Base-by-base conservation (phyloP, 495 filamentous ascomycete genomes). In the Paragyromitra xinjiangensis region DNA sequence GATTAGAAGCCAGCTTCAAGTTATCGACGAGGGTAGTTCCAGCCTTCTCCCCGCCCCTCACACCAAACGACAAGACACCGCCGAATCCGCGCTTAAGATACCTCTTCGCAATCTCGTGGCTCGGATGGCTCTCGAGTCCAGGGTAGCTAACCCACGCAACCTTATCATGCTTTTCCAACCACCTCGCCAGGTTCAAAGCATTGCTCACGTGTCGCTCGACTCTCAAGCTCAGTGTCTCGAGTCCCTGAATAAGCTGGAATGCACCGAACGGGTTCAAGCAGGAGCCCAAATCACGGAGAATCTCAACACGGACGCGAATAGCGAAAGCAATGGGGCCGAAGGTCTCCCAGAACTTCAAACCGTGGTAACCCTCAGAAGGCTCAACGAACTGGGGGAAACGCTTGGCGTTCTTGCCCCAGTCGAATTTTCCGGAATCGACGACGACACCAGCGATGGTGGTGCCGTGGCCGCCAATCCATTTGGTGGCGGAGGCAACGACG, bases 381-480 rank as follows among this genome's bases (percentile, higher is more conserved):
- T 99, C 93, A 56, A 92, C 90, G 85, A 99, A 92, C 84, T 98
- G 93, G 1, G 96, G 95, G 88, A 98, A 99, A 0, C 94, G 91
- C 74, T 90, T 90, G 39, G 86, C 93, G 80, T 97, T 84, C 85
- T 92, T 92, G 69, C 94, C 94, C 95, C 95, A 99, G 87, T 98
- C 92, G 83, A 99, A 99, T 81, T 94, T 97, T 68, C 95, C 95
- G 68, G 91, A 90, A 85, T 99, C 95, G 61, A 99, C 85, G 14
- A 99, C 88, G 22, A 98, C 88, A 53, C 96, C 95, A 37, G 88
- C 95, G 78, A 99, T 93, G 6, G 96, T 98, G 39, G 96, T 98
- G 55, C 95, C 95, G 83, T 99, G 95, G 44, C 95, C 95, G 50
- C 95, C 95, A 64, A 99, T 98, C 95, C 95, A 99, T 84, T 99